Base-by-base conservation (phyloP, 2,329 filamentous ascomycete species). In the Cercospora zeae-maydis region DNA sequence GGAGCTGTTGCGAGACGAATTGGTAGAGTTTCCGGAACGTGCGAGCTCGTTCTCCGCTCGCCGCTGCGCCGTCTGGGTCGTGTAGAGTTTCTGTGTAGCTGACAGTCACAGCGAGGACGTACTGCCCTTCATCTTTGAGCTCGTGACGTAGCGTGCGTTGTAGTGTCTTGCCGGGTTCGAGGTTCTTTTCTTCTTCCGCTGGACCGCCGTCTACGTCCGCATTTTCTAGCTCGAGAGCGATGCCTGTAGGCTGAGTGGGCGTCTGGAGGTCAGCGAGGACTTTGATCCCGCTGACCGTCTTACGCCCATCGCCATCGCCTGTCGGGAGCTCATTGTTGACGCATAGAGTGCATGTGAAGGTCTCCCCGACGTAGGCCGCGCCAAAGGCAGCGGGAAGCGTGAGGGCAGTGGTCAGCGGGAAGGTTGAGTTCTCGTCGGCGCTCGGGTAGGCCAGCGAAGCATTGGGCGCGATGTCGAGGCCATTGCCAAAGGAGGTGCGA, bases 21-120 rank as follows among this genome's bases (percentile, higher is more conserved):
- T 98, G 95, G 76, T 98, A 99, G 64, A 99, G 80, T 79, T 98
- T 98, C 68, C 93, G 83, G 74, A 98, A 98, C 9, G 92, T 96
- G 63, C 95, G 83, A 37, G 90, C 88, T 55, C 91, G 84, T 4
- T 83, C 83, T 61, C 81, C 81, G 1, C 81, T 82, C 21, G 82
- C 81, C 66, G 78, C 75, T 31, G 74, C 72, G 21, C 78, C 77
- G 36, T 76, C 75, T 0, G 74, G 73, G 31, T 72, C 75, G 58
- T 75, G 75, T 33, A 73, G 72, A 0, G 90, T 92, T 77, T 98
- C 93, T 59, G 92, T 96, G 78, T 98, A 98, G 68, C 89, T 93
- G 63, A 98, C 90, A 59, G 92, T 97, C 64, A 98, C 93, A 6
- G 91, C 92, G 7, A 99, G 83, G 11, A 97, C 91, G 76, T 99